Evolutionary conservation across 768 basidiomycete species (phyloP).

Genomic region (Atractiella rhizophila): DNA sequence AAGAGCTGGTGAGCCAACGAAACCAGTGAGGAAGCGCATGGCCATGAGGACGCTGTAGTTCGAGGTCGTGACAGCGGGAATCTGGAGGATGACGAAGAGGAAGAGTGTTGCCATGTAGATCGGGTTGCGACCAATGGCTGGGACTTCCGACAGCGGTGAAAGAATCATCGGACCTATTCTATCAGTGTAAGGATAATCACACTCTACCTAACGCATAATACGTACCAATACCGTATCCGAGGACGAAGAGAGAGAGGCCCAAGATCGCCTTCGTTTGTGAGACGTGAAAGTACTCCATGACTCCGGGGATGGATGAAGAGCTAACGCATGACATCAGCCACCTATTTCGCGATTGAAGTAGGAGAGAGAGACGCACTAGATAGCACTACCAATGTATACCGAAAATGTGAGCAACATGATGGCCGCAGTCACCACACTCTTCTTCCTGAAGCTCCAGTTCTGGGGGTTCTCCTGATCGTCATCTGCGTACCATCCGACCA

Average conservation of each 20-base stretch:
- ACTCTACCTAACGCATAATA: constrained; percentile 6
- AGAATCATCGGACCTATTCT: constrained; percentile 1
- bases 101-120: constrained; percentile 21
- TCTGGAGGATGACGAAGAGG: constrained; percentile 19
- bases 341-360: background rate
- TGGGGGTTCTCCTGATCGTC: constrained; percentile 13
- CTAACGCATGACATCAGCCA: background rate
- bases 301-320: constrained; percentile 6
- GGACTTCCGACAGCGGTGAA: constrained; percentile 18
- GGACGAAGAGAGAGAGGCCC: constrained; percentile 22
- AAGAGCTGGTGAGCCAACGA: constrained; percentile 22
- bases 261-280: constrained; percentile 13
- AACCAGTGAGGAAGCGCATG: constrained; percentile 22
- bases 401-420: constrained; percentile 12
- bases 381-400: background rate
- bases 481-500: constrained; percentile 12
- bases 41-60: constrained; percentile 20
- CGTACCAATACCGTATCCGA: constrained; percentile 22
- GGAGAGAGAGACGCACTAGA: background rate
- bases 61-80: constrained; percentile 16
- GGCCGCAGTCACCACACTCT: constrained; percentile 6
- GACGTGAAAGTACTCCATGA: constrained; percentile 12
- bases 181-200: background rate
- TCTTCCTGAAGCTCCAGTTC: constrained; percentile 11
- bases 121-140: constrained; percentile 19